Conservation (phyloP, 257 asterid species). For the Nicotiana sylvestris region DNA sequence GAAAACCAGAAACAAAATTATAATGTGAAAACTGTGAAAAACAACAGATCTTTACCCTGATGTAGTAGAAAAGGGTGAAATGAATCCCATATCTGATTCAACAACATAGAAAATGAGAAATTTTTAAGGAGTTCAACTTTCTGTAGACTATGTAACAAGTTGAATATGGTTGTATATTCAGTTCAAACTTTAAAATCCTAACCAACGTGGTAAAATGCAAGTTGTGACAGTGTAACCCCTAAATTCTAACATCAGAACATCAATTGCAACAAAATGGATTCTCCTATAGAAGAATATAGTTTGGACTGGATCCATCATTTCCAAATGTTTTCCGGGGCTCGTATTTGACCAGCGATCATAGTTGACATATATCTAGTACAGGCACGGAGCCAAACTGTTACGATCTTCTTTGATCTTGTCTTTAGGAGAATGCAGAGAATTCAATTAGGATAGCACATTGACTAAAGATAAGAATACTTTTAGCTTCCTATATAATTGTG, state of each 20-base stretch:
- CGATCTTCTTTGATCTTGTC: neutral
- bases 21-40: neutral
- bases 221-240: neutral
- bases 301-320: neutral
- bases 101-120: neutral
- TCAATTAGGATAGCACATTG: neutral
- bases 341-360: neutral
- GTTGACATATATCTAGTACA: neutral
- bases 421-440: neutral
- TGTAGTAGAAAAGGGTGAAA: neutral
- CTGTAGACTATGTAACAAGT: neutral
- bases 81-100: neutral
- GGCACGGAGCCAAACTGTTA: neutral
- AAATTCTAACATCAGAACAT: neutral
- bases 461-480: neutral
- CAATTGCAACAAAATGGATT: neutral
- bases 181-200: neutral
- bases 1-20: neutral
- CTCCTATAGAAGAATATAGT: neutral
- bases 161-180: neutral
- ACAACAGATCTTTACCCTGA: neutral
- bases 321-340: neutral
- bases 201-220: neutral
- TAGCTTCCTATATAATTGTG: neutral
- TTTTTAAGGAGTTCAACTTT: neutral